phyloP scores from a whole-genome alignment of 129 eudicot species.

The Tagetes patula region DNA sequence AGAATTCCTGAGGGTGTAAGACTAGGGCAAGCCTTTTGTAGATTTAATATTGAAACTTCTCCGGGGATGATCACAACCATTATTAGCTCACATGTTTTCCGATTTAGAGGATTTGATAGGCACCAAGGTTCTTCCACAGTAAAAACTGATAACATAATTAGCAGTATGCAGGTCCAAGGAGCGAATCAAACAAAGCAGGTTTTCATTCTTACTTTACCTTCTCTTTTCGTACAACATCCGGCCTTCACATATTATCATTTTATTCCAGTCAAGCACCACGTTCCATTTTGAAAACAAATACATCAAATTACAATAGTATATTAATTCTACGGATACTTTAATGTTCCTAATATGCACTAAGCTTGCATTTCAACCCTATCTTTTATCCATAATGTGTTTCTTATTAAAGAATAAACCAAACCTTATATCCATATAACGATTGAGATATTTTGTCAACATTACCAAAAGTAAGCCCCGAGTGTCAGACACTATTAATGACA shows the following conservation, averaged over 20 bases:
- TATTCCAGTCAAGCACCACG: background rate
- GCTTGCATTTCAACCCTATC: background rate
- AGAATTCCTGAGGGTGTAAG: conserved; percentile 66
- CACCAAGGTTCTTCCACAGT: background rate
- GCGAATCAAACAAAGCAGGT: conserved; percentile 2
- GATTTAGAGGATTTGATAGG: conserved; percentile 45
- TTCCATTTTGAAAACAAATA: background rate
- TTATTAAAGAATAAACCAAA: background rate
- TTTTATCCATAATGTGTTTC: background rate
- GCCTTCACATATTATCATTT: too few relatives aligned
- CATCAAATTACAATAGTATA: background rate
- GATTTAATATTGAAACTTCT: conserved; percentile 53
- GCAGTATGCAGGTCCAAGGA: conserved; percentile 23
- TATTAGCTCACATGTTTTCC: conserved; percentile 63
- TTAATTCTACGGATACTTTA: background rate
- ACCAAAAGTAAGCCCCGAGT: too few relatives aligned
- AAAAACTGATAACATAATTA: background rate
- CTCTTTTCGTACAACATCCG: background rate
- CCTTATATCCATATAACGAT: too few relatives aligned
- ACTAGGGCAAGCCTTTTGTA: conserved; percentile 51
- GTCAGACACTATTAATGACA: too few relatives aligned
- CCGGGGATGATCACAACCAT: conserved; percentile 50
- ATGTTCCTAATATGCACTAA: background rate
- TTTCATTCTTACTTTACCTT: background rate
- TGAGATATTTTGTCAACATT: too few relatives aligned